Evolutionary conservation across 495 filamentous ascomycete species (phyloP).

Genomic region (Podospora fimiseda): DNA sequence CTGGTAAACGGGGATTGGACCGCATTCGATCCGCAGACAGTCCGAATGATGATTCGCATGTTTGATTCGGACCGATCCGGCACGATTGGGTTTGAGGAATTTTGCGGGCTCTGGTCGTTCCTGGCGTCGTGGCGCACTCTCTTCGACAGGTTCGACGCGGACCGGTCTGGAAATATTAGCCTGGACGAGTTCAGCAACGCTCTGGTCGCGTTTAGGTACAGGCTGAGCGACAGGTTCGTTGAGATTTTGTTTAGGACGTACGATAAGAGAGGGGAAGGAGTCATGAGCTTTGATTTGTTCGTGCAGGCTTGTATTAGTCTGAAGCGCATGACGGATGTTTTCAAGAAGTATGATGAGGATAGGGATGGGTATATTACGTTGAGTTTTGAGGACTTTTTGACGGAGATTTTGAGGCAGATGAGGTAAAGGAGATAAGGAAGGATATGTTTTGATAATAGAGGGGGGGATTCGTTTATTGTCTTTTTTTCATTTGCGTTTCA

Average conservation of each 20-base stretch:
- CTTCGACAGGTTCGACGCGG: slow-evolving; percentile 92
- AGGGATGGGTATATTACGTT: slow-evolving; percentile 85
- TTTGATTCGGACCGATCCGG: slow-evolving; percentile 88
- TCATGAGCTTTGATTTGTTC: slow-evolving; percentile 94
- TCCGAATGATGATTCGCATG: slow-evolving; percentile 99
- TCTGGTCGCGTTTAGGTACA: slow-evolving; percentile 89
- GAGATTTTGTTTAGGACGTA: slow-evolving; percentile 65
- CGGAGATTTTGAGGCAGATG: slow-evolving; percentile 49
- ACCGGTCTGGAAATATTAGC: slow-evolving; percentile 79
- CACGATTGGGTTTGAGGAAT: slow-evolving; percentile 90
- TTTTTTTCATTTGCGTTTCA: background rate
- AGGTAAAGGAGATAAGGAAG: too few relatives aligned
- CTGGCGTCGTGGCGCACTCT: slow-evolving; percentile 86
- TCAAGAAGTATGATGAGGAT: slow-evolving; percentile 98
- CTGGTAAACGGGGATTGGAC: slow-evolving; percentile 96
- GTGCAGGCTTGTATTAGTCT: slow-evolving; percentile 95
- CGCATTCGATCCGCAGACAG: slow-evolving; percentile 90
- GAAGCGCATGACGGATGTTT: slow-evolving; percentile 98
- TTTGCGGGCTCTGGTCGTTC: slow-evolving; percentile 92
- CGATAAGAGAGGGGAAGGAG: slow-evolving; percentile 53
- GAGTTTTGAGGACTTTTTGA: slow-evolving; percentile 76
- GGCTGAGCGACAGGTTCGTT: slow-evolving; percentile 76
- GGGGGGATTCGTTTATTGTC: background rate
- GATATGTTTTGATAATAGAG: too few relatives aligned
- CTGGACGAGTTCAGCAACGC: slow-evolving; percentile 85